Base-by-base conservation (phyloP, 768 basidiomycete genomes). In the Tylopilus vinaceipallidus region DNA sequence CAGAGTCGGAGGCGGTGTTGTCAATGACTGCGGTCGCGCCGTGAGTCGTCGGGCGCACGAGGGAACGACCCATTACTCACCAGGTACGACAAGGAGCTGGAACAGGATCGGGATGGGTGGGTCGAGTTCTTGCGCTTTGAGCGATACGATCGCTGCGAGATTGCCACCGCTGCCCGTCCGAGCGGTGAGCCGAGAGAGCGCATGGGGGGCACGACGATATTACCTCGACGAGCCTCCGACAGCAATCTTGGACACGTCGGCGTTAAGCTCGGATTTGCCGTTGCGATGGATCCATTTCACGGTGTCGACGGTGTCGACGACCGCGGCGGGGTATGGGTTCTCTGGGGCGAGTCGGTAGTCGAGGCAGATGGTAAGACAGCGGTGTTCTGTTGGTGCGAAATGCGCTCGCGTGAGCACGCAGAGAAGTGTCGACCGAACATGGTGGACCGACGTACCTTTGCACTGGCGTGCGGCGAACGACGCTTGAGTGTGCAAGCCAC, bases 91-190 rank as follows among this genome's bases (percentile, higher is more conserved):
- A 34, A 88, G 75, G 1, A 88, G 70, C 61, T 88, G 84, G 68
- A 87, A 83, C 3, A 76, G 47, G 40, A 87, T 66, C 1, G 80
- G 79, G 20, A 83, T 78, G 11, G 78, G 75, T 1, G 78, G 79
- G 4, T 65, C 54, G 10, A 69, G 50, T 32, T 76, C 65, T 1
- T 73, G 73, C 1, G 84, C 84, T 66, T 84, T 85, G 65, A 86
- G 78, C 0, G 84, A 73, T 2, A 84, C 68, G 43, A 84, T 75
- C 0, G 83, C 78, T 1, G 86, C 84, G 2, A 89, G 73, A 57
- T 89, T 87, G 1, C 82, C 86, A 4, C 87, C 86, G 46, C 85
- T 88, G 52, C n/a, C n/a, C n/a, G n/a, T n/a, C n/a, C n/a, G n/a
- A n/a, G n/a, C n/a, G n/a, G n/a, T n/a, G n/a, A n/a, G n/a, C n/a